Base-by-base conservation (phyloP, 1,139 yeast species). In the Saccharomyces hybrid region DNA sequence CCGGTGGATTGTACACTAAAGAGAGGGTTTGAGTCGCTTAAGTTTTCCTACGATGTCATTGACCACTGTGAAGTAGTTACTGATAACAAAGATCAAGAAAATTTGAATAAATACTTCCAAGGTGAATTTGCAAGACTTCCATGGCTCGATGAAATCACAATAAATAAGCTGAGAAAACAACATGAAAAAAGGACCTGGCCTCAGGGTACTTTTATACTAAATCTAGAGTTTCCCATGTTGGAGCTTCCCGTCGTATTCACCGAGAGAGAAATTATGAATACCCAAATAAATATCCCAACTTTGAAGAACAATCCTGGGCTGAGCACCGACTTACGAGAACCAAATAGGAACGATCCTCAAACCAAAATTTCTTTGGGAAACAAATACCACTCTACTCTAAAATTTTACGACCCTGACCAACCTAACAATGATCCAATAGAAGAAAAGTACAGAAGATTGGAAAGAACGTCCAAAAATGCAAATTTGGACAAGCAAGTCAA, bases 231-330 rank as follows among this genome's bases (percentile, higher is more conserved):
- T 48, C 85, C 87, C 3, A 81, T 82, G 56, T 89, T 87, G 70
- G 95, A 87, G 60, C 74, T 87, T 29, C 96, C 96, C 0, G 79
- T 91, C 1, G 88, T 91, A 0, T 91, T 78, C 67, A 82, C 91
- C 1, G 96, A 88, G 38, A 57, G 52, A 27, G 52, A 50, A 8
- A 53, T 62, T 67, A 73, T 8, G 67, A 72, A 59, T 74, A 77
- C 65, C 64, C 79, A 44, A 44, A 57, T 63, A 47, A 71, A 59
- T 57, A 65, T 68, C 44, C 71, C 77, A 20, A 66, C 72, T 0
- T 62, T 69, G 34, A 62, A 61, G 51, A 61, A 67, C 25, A 38
- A 38, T 16, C 44, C 44, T 11, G 44, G 44, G 11, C 8, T 38
- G 11, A 38, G 44, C 44, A 38, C 44, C 2, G 44, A 38, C 44